Conservation (phyloP, 163 green algal genomes). For the Volvox carteri region DNA sequence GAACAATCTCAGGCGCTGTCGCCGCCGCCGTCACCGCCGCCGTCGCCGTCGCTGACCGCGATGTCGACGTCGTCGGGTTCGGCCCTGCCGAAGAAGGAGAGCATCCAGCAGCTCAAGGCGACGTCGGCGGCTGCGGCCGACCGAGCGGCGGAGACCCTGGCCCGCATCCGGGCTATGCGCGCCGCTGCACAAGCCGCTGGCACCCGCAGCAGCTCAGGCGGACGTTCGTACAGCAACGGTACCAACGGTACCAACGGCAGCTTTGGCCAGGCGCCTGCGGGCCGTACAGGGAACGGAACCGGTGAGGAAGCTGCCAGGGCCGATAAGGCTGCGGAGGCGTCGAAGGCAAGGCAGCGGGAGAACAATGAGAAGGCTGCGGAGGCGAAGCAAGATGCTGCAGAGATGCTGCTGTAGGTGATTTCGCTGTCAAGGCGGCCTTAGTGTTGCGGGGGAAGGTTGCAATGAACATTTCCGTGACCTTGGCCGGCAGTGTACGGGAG, state of each 20-base stretch:
- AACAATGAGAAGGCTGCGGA: too few relatives aligned
- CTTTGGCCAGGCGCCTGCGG: neutral
- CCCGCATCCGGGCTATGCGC: conserved; percentile 47
- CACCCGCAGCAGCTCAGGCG: neutral
- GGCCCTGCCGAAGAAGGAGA: conserved; percentile 3
- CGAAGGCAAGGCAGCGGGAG: too few relatives aligned
- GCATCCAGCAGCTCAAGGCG: conserved; percentile 40
- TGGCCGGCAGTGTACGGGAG: too few relatives aligned
- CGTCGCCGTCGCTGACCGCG: neutral
- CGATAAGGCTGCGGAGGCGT: too few relatives aligned
- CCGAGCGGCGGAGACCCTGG: conserved; percentile 46
- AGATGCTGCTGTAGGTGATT: too few relatives aligned
- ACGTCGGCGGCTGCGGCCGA: conserved; percentile 30
- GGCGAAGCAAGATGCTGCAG: too few relatives aligned
- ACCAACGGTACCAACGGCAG: neutral
- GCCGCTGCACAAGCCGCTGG: neutral
- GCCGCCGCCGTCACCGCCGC: neutral
- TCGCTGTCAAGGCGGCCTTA: too few relatives aligned
- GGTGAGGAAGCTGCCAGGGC: too few relatives aligned
- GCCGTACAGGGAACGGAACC: neutral
- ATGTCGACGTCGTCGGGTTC: too few relatives aligned
- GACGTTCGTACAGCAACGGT: neutral
- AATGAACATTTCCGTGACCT: too few relatives aligned
- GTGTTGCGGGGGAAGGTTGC: too few relatives aligned
- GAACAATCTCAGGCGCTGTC: neutral